Evolutionary conservation across 495 filamentous ascomycete species (phyloP).

Genomic region (Stereocaulon alpinum): DNA sequence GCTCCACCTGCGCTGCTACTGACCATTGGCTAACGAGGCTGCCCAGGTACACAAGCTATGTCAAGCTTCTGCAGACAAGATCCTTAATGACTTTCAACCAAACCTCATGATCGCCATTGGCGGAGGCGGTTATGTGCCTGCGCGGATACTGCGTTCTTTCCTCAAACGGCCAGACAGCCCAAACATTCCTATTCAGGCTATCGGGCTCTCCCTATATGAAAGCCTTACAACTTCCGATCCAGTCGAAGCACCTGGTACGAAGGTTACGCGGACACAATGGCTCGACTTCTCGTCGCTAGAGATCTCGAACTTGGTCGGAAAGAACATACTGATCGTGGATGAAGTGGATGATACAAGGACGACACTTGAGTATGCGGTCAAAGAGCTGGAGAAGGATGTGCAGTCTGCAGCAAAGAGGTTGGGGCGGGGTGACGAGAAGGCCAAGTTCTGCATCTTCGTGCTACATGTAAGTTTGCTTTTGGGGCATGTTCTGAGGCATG

Average conservation of each 20-base stretch:
- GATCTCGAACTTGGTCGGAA: conserved; percentile 88
- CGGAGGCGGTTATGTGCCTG: conserved; percentile 93
- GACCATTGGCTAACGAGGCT: conserved; percentile 4
- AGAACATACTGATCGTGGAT: conserved; percentile 96
- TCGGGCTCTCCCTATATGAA: conserved; percentile 96
- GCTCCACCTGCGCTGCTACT: neutral
- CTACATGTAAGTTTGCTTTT: conserved; percentile 61
- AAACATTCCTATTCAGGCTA: conserved; percentile 99
- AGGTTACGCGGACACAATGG: conserved; percentile 97
- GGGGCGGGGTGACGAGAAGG: conserved; percentile 58
- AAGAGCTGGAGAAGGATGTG: conserved; percentile 95
- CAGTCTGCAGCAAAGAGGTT: conserved; percentile 62
- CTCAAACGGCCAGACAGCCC: conserved; percentile 77
- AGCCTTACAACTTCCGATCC: conserved; percentile 50
- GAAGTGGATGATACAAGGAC: conserved; percentile 98
- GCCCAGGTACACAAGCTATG: conserved; percentile 91
- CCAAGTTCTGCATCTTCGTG: conserved; percentile 87
- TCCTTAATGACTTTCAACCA: conserved; percentile 75
- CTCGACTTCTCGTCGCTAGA: conserved; percentile 80
- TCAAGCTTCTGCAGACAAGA: conserved; percentile 66
- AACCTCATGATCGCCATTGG: conserved; percentile 99
- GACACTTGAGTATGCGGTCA: conserved; percentile 92
- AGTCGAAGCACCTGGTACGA: conserved; percentile 72
- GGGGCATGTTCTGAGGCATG: neutral
- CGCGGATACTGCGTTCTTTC: conserved; percentile 94